phyloP scores from a whole-genome alignment of 495 filamentous ascomycete genomes.

The Durotheca rogersii region DNA sequence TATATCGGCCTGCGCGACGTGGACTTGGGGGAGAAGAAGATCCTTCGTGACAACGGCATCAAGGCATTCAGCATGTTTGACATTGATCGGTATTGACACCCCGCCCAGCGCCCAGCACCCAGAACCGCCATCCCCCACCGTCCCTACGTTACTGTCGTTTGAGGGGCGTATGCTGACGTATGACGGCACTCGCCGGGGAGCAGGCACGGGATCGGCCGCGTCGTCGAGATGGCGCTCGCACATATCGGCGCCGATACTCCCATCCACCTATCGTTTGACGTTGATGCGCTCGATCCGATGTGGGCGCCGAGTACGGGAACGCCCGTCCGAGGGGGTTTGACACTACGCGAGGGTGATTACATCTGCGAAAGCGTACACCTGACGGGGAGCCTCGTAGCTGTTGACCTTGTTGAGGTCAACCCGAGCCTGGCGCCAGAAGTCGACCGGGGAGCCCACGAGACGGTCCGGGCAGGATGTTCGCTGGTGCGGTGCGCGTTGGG shows the following conservation, averaged over 20 bases:
- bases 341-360: conserved; percentile 92
- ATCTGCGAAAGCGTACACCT: conserved; percentile 96
- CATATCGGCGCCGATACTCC: conserved; percentile 93
- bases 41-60: conserved; percentile 83
- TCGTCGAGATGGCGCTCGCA: conserved; percentile 95
- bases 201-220: conserved; percentile 87
- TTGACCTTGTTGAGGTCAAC: conserved; percentile 97
- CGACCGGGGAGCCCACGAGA: conserved; percentile 74
- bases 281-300: conserved; percentile 93
- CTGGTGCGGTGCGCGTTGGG: conserved; percentile 89
- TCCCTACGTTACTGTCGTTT: not conserved
- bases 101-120: not conserved
- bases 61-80: conserved; percentile 99
- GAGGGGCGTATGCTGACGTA: conserved; percentile 12
- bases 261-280: conserved; percentile 95
- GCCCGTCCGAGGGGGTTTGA: conserved; percentile 91
- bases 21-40: conserved; percentile 85
- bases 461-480: conserved; percentile 85
- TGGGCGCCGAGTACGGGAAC: conserved; percentile 97
- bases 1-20: conserved; percentile 97
- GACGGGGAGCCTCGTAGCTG: conserved; percentile 84
- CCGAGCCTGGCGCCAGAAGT: conserved; percentile 68
- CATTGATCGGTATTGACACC: conserved; percentile 70
- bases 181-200: not conserved
- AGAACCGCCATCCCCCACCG: conserved; percentile 18